Conservation (phyloP, 1,284 basidiomycete genomes). For the Porphyrellus sp. region DNA sequence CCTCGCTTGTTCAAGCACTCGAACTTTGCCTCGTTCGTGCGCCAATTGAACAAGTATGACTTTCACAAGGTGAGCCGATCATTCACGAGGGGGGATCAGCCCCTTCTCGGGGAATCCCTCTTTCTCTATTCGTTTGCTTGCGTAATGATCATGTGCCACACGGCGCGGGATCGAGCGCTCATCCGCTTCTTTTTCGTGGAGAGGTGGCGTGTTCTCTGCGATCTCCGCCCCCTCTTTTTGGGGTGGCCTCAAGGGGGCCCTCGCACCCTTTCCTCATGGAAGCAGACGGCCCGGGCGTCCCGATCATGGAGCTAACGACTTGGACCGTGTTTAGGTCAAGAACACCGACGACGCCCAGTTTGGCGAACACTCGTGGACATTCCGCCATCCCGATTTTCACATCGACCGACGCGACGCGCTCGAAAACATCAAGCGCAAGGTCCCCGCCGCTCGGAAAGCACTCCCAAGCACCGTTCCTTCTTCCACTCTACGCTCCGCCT, state of each 20-base stretch:
- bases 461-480: constrained; percentile 22
- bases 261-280: background rate
- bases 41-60: constrained; percentile 98
- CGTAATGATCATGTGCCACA: constrained; percentile 10
- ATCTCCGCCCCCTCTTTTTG: constrained; percentile 10
- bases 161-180: constrained; percentile 14
- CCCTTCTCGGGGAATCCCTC: background rate
- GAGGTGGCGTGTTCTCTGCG: constrained; percentile 3
- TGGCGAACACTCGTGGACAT: constrained; percentile 92
- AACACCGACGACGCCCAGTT: constrained; percentile 77
- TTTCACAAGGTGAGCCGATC: constrained; percentile 80
- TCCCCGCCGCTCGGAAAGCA: constrained; percentile 68
- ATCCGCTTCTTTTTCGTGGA: constrained; percentile 10
- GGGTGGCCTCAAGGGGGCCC: constrained; percentile 15
- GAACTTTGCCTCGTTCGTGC: constrained; percentile 92
- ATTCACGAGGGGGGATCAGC: background rate
- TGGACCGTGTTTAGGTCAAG: constrained; percentile 50
- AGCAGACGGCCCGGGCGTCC: constrained; percentile 5
- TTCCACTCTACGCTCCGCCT: constrained; percentile 36
- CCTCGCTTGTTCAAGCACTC: constrained; percentile 97
- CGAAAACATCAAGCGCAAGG: constrained; percentile 94
- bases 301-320: constrained; percentile 3
- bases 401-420: constrained; percentile 81
- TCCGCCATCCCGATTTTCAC: constrained; percentile 92
- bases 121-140: constrained; percentile 6